Evolutionary conservation across 768 basidiomycete genomes (phyloP), one percentile per base, ranked within the genome.

Genomic region (Pulveroboletus sp.): DNA sequence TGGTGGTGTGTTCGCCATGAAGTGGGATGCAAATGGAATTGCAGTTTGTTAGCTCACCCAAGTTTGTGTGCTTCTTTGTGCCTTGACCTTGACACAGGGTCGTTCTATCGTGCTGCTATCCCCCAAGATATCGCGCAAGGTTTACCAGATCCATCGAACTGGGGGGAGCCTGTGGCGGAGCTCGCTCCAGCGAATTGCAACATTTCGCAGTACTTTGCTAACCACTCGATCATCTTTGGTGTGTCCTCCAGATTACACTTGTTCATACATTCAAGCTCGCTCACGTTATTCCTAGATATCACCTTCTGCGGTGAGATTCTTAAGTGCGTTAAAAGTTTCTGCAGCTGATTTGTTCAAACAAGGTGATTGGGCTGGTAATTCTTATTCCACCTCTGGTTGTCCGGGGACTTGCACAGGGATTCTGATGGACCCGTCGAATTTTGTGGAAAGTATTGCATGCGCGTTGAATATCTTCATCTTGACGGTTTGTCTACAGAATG

Each of bases 1-100:
- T 10, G 92, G 92, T 5, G 92, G 92, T 4, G 82, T 91, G 3
- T 93, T 90, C 62, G 90, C 82, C 1, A 90, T 91, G 87, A 85
- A 87, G 57, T 94, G 92, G 92, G 87, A 92, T 60, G 78, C 82
- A 50, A 75, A 73, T 51, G 82, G 83, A 2, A 89, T 91, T 47
- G 78, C 82, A 34, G 77, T 89, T 53, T 90, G 88, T 90, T 52
- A 64, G 87, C 2, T 32, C 14, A 21, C 36, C 11, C 21, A 23
- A 14, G 14, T 41, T 31, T 44, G 9, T 29, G 2, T 48, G 19
- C 40, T 32, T 40, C 34, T 10, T 21, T 19, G 7, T 35, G 49
- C 34, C 12, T 38, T 58, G 20, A 57, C 40, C 42, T 51, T 44
- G 17, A 9, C 25, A 31, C 56, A 90, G 88, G 85, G 85, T 89